Base-by-base conservation (phyloP, 2,329 filamentous ascomycete species). In the Claviceps arundinis region DNA sequence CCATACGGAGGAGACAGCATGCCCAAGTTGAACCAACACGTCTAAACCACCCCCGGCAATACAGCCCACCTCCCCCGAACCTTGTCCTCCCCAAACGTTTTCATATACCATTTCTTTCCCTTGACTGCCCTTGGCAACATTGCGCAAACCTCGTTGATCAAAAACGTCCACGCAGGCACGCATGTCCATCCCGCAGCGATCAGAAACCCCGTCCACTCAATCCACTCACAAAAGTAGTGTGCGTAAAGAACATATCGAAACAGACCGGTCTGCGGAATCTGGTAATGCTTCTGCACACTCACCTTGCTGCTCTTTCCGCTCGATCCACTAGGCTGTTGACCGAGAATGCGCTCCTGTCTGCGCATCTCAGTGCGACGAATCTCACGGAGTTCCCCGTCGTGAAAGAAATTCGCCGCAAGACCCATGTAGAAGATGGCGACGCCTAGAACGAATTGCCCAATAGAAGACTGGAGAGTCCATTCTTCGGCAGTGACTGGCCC, bases 211-310 rank as follows among this genome's bases (percentile, higher is more conserved):
- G 78, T 67, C 93, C 93, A 98, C 74, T 98, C 93, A 50, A 95
- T 66, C 93, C 93, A 98, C 71, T 98, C 93, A 64, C 84, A 86
- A n/a, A 95, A 74, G 67, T 96, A 98, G 66, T 98, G 93, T 58
- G 93, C 89, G 67, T 85, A 95, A 54, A 97, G 75, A 63, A 95
- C 79, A 61, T 82, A 84, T 58, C 77, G 75, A 69, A 97, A 98
- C 48, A 95, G 69, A 0, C 90, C 89, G 49, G 84, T 84, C 62
- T 87, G 74, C 0, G 93, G 93, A 50, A 98, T 79, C 70, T 87
- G 81, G 66, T 97, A 97, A 55, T 94, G 80, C 70, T 93, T 95
- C 46, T 86, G 78, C 45, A 69, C 66, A 19, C 24, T 47, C 16
- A 42, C 45, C 22, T n/a, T 19, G 40, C 57, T 55, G 37, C 46